Conservation (phyloP, 768 basidiomycete species). For the Termitomyces sp. region DNA sequence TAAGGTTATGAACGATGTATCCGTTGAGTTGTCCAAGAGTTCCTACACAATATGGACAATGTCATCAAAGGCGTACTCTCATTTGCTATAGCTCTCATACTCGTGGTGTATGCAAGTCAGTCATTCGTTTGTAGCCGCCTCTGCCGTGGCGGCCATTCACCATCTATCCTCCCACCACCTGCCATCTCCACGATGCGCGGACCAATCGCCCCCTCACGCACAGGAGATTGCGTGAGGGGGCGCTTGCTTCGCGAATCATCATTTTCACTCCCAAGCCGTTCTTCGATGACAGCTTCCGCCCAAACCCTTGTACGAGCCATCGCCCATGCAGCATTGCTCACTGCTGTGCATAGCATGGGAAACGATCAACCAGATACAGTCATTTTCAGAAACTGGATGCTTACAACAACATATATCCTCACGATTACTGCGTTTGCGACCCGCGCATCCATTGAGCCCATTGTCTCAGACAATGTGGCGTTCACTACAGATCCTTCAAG, state of each 20-base stretch:
- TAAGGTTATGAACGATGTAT: background rate
- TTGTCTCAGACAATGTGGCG: background rate
- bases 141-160: background rate
- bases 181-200: background rate
- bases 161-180: background rate
- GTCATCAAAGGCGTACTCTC: background rate
- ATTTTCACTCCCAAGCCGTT: background rate
- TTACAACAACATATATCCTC: constrained; percentile 1
- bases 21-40: background rate
- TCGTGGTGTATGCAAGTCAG: background rate
- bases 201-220: constrained; percentile 1
- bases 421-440: background rate
- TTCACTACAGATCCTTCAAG: background rate
- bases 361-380: background rate
- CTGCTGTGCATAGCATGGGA: background rate
- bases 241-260: background rate
- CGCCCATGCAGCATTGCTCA: background rate
- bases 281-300: background rate
- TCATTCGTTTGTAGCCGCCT: background rate
- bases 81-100: background rate
- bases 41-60: constrained; percentile 2
- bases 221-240: background rate
- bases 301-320: background rate
- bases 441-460: background rate
- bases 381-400: background rate